Evolutionary conservation across 1,139 yeast species (phyloP), one percentile per base, ranked within the genome.

Genomic region (Sugiyamaella sp.): DNA sequence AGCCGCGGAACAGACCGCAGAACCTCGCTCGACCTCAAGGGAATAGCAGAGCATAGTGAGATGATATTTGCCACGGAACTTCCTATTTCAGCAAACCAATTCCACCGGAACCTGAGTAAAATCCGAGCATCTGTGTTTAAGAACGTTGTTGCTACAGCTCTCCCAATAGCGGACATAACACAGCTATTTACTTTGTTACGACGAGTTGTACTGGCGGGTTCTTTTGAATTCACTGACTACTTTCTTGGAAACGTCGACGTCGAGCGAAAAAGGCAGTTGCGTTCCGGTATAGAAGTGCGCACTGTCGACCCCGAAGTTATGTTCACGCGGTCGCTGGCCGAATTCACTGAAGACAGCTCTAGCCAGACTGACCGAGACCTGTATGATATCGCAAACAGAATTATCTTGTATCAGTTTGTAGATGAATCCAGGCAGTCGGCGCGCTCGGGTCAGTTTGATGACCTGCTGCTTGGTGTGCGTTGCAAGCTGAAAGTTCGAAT

Each of bases 131-230:
- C 57, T 4, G 60, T 63, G 9, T 61, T 57, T 29, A 40, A 52
- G 14, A 60, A 60, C 35, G 52, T 63, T 19, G 61, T 63, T 17
- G 54, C 56, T 1, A 50, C 52, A 5, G 46, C 53, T 14, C 53
- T 65, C 20, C 62, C 66, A 2, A 20, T 49, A 2, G 50, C 37
- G 2, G 42, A 46, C 4, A 53, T 64, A 10, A 24, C 25, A 6
- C 33, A 35, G 10, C 49, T 64, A 24, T 60, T 63, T 25, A 27
- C 41, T n/a, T 42, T 60, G 3, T 40, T 64, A 12, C 57, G 65
- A 20, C 45, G 54, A 19, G 49, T 65, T 6, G 60, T 57, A 2
- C 55, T 65, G 20, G 45, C 60, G 33, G 66, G 63, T 1, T 57
- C 63, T 4, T 47, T 57, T 24, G 62, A 60, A n/a, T 64, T 63